Percentiles rank a stretch among this genome's conserved stretches.
These are phyloP conservation scores for Trichoderma hamatum DNA, from an alignment of 2,329 filamentous ascomycete species.

Conservation along the genomic window DNA sequence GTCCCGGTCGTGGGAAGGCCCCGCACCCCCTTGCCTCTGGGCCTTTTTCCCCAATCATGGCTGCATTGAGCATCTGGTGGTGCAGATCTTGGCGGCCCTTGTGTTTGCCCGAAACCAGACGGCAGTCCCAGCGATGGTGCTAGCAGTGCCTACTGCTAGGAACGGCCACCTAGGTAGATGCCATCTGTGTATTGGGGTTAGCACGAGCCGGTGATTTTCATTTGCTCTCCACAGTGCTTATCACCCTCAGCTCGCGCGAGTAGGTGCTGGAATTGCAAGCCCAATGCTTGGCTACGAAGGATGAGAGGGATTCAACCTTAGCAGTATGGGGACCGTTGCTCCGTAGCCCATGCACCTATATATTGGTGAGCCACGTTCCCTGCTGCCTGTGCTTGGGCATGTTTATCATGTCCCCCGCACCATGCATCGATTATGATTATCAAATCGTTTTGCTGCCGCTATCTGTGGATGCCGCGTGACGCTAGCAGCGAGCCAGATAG, in stretches of 20 bases:
- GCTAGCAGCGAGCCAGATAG: slow-evolving; percentile 6
- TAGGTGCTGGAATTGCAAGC: too few species aligned
- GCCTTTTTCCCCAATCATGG: slow-evolving; percentile 15
- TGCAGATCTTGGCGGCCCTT: slow-evolving; percentile 23
- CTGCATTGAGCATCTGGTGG: slow-evolving; percentile 3
- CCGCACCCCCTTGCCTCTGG: slow-evolving; percentile 11
- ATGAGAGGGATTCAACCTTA: background rate
- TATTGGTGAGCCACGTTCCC: background rate
- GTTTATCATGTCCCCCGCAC: slow-evolving; percentile 19
- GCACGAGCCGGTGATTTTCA: background rate
- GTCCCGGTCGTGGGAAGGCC: slow-evolving; percentile 3
- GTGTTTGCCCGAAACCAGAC: slow-evolving; percentile 11
- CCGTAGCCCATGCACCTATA: background rate
- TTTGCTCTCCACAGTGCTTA: background rate
- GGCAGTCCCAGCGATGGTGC: background rate
- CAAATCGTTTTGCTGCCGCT: slow-evolving; percentile 23
- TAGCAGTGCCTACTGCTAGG: background rate
- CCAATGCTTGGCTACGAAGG: background rate
- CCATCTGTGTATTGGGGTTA: too few species aligned
- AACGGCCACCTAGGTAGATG: too few species aligned
- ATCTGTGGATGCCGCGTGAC: slow-evolving; percentile 22
- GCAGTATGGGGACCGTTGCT: background rate
- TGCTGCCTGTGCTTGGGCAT: slow-evolving; percentile 4
- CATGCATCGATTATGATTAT: slow-evolving; percentile 18
- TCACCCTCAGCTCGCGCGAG: background rate